Conservation (phyloP, 2,329 filamentous ascomycete genomes). For the Apiospora malaysiana region DNA sequence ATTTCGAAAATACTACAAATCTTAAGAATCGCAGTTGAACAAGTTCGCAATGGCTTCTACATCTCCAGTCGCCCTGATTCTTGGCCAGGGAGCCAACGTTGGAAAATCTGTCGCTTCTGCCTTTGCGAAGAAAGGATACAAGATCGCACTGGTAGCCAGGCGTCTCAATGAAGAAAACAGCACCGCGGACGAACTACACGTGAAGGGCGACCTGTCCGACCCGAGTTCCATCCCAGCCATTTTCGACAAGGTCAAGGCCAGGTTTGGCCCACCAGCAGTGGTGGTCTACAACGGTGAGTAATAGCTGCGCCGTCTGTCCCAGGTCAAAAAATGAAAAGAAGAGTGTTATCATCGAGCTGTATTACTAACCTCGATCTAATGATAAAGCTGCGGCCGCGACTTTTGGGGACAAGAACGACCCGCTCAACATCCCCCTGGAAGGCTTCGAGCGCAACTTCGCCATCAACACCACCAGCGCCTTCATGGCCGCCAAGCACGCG, state of each 20-base stretch:
- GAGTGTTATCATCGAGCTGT: no score
- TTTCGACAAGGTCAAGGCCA: constrained; percentile 46
- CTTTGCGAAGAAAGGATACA: constrained; percentile 49
- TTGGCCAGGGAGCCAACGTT: constrained; percentile 50
- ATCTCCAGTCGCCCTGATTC: constrained; percentile 43
- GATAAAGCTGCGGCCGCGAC: constrained; percentile 31
- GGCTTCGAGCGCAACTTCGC: constrained; percentile 34
- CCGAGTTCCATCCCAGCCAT: constrained; percentile 40
- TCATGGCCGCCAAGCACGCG: constrained; percentile 24
- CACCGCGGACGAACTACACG: constrained; percentile 37
- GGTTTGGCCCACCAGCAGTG: constrained; percentile 46
- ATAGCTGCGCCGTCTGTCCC: not conserved
- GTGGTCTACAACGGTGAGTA: constrained; percentile 48
- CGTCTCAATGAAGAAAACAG: constrained; percentile 38
- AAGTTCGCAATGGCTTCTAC: constrained; percentile 27
- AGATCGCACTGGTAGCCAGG: constrained; percentile 46
- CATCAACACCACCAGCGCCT: constrained; percentile 26
- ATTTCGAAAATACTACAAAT: not conserved
- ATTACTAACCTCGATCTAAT: not conserved
- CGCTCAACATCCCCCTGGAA: constrained; percentile 36
- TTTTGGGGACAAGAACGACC: constrained; percentile 34
- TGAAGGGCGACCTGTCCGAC: constrained; percentile 44
- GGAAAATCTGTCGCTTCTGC: constrained; percentile 43
- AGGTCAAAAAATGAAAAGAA: no score
- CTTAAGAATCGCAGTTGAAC: constrained; percentile 1